Evolutionary conservation across 257 asterid species (phyloP).

Genomic region (Scutellaria galericulata): DNA sequence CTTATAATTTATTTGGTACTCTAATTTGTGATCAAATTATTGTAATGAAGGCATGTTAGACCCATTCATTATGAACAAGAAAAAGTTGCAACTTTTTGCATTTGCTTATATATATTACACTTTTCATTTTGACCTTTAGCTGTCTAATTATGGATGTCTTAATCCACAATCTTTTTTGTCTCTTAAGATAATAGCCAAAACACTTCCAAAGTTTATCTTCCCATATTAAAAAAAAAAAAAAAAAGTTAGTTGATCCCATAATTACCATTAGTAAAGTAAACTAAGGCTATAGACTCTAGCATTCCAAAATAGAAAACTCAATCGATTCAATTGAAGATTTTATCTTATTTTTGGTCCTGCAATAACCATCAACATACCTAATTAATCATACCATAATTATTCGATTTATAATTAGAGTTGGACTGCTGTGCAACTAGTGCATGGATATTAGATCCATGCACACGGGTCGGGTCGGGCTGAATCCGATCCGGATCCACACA

Average conservation of each 20-base stretch:
- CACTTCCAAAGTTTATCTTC: too few species aligned
- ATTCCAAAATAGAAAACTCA: background rate
- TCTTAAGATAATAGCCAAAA: conserved; percentile 16
- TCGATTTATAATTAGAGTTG: too few species aligned
- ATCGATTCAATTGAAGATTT: background rate
- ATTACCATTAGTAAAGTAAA: background rate
- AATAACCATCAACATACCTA: too few species aligned
- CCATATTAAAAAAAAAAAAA: background rate
- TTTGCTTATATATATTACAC: background rate
- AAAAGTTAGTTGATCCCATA: background rate
- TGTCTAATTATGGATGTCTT: conserved; percentile 7
- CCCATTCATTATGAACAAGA: conserved; percentile 2
- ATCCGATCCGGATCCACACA: too few species aligned
- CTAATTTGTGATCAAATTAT: background rate
- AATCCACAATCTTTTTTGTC: conserved; percentile 9
- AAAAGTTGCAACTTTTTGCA: background rate
- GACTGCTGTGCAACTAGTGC: too few species aligned
- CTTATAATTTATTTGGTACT: background rate
- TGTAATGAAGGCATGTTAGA: background rate
- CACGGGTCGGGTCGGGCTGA: too few species aligned
- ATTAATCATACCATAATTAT: too few species aligned
- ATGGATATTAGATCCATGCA: too few species aligned
- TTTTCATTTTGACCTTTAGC: background rate
- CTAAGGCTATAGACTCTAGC: background rate
- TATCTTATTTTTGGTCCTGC: background rate